phyloP scores from a whole-genome alignment of 345 rosid species.

The Euphorbia peplus region DNA sequence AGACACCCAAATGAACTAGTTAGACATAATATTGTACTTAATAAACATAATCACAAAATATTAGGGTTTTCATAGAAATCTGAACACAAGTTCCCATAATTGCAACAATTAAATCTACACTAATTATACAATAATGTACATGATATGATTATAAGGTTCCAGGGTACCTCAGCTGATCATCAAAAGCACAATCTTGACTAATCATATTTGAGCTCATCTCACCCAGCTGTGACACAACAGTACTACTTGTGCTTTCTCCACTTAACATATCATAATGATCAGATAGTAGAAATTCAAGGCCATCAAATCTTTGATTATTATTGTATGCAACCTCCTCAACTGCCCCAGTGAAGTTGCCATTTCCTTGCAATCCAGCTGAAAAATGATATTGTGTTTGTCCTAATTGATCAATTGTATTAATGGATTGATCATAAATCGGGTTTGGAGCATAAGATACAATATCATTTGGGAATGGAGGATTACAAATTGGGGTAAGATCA shows the following conservation, averaged over 20 bases:
- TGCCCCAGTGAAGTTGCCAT: slow-evolving; percentile 25
- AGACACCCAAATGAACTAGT: not conserved
- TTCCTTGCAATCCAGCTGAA: slow-evolving; percentile 24
- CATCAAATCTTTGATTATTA: slow-evolving; percentile 36
- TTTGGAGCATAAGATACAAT: slow-evolving; percentile 12
- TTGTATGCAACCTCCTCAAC: slow-evolving; percentile 26
- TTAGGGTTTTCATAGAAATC: slow-evolving; percentile 30
- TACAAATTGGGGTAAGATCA: slow-evolving; percentile 17
- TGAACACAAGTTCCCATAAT: slow-evolving; percentile 19
- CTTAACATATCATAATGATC: slow-evolving; percentile 21
- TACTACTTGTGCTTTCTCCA: no score
- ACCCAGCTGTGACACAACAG: slow-evolving; percentile 26
- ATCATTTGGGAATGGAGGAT: slow-evolving; percentile 22
- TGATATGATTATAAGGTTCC: slow-evolving; percentile 15
- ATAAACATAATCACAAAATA: slow-evolving; percentile 4
- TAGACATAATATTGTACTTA: slow-evolving; percentile 10
- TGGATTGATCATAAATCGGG: slow-evolving; percentile 23
- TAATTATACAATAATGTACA: slow-evolving; percentile 7
- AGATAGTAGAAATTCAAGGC: slow-evolving; percentile 42
- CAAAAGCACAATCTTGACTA: slow-evolving; percentile 28
- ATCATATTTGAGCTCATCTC: slow-evolving; percentile 24
- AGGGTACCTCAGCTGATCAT: slow-evolving; percentile 26
- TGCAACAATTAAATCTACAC: slow-evolving; percentile 4
- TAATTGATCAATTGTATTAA: slow-evolving; percentile 24
- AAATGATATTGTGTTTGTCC: slow-evolving; percentile 15